Conservation (phyloP, 768 basidiomycete species). For the Boletus reticuloceps region DNA sequence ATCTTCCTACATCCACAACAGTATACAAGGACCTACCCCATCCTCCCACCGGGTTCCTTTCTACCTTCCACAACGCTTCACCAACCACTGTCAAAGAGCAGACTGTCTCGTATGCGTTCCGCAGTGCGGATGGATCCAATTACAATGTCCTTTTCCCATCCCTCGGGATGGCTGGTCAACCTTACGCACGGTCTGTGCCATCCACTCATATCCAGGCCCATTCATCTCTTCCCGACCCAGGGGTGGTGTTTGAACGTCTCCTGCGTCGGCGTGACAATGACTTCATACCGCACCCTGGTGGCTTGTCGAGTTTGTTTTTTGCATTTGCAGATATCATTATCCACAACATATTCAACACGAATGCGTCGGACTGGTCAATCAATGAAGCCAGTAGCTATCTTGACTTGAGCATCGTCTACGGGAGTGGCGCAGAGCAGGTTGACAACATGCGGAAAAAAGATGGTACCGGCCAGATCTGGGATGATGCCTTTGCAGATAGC, state of each 20-base stretch:
- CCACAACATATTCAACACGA: conserved; percentile 67
- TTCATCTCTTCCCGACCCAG: conserved; percentile 59
- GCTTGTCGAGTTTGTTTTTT: conserved; percentile 73
- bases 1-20: conserved; percentile 22
- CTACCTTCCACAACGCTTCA: conserved; percentile 11
- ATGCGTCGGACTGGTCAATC: conserved; percentile 43
- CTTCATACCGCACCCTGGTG: conserved; percentile 58
- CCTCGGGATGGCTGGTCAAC: conserved; percentile 57
- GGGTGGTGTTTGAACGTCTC: conserved; percentile 69
- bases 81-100: conserved; percentile 1
- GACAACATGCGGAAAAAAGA: conserved; percentile 56
- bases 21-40: conserved; percentile 83
- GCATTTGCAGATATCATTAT: conserved; percentile 78
- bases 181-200: conserved; percentile 69
- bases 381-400: conserved; percentile 74
- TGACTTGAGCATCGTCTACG: conserved; percentile 75
- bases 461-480: conserved; percentile 63
- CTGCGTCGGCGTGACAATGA: conserved; percentile 38
- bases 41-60: conserved; percentile 58
- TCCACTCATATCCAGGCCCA: conserved; percentile 41
- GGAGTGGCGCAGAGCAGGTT: conserved; percentile 47
- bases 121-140: conserved; percentile 59
- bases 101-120: conserved; percentile 47
- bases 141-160: conserved; percentile 55
- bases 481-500: conserved; percentile 68